These are phyloP conservation scores for Paragyromitra xinjiangensis DNA, from an alignment of 495 filamentous ascomycete species.

Conservation along the genomic window DNA sequence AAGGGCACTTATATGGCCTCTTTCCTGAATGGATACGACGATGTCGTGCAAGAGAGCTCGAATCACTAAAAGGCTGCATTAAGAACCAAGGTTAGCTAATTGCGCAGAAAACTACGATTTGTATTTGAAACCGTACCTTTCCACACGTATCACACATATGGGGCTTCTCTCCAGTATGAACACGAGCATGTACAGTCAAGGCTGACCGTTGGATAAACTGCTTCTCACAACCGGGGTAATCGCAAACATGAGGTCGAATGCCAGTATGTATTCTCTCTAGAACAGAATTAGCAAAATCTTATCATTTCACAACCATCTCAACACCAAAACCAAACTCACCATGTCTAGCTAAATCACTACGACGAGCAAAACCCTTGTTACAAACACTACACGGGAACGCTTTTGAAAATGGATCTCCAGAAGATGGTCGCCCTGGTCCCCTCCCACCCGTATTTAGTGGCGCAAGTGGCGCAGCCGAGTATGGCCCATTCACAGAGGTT, in stretches of 20 bases:
- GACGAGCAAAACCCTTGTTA: conserved; percentile 88
- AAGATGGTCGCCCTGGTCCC: conserved; percentile 61
- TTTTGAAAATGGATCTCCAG: conserved; percentile 70
- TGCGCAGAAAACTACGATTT: conserved; percentile 22
- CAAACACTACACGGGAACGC: conserved; percentile 92
- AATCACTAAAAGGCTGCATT: conserved; percentile 94
- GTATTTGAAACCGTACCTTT: conserved; percentile 71
- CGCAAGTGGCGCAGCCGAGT: conserved; percentile 58
- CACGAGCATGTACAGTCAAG: conserved; percentile 90
- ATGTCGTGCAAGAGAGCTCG: conserved; percentile 92
- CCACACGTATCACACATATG: conserved; percentile 97
- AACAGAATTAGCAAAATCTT: conserved; percentile 46
- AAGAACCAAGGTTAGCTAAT: conserved; percentile 50
- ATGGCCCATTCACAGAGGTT: conserved; percentile 40
- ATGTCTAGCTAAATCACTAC: conserved; percentile 94
- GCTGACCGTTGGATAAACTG: conserved; percentile 99
- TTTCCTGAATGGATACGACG: conserved; percentile 95
- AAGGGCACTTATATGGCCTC: conserved; percentile 96
- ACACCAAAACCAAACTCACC: conserved; percentile 67
- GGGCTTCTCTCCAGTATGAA: conserved; percentile 97
- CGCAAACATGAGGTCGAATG: conserved; percentile 89
- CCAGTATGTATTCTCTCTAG: conserved; percentile 95
- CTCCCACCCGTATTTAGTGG: conserved; percentile 54
- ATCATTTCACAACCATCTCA: not conserved
- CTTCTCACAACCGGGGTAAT: conserved; percentile 87